Conservation (phyloP, 306 rosid species). For the Casuarina cunninghamiana region DNA sequence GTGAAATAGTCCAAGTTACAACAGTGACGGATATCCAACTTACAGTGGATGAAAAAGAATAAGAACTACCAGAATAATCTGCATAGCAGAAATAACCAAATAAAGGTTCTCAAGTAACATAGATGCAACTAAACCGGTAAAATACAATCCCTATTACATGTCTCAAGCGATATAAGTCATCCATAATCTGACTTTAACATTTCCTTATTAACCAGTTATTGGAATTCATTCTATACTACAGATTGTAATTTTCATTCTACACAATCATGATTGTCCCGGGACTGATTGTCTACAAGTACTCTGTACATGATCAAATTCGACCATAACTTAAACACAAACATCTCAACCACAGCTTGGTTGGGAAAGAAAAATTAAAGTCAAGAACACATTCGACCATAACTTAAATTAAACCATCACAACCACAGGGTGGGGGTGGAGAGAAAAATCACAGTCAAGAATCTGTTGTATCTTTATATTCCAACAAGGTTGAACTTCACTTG, state of each 20-base stretch:
- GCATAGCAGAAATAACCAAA: background rate
- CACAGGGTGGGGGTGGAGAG: no score
- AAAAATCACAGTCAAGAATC: no score
- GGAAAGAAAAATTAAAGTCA: no score
- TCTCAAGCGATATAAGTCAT: background rate
- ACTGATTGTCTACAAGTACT: background rate
- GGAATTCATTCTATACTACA: background rate
- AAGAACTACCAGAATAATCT: background rate
- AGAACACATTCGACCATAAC: no score
- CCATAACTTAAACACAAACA: no score
- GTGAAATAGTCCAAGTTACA: conserved; percentile 11
- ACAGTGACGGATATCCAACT: conserved; percentile 14
- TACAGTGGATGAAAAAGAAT: conserved; percentile 14
- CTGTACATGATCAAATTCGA: no score
- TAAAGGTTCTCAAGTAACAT: background rate
- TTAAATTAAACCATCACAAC: no score
- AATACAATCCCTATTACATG: conserved; percentile 8
- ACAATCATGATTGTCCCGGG: background rate
- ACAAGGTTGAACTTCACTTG: no score
- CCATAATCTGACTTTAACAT: background rate
- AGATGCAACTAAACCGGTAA: background rate
- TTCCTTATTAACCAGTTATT: background rate
- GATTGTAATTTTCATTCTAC: background rate
- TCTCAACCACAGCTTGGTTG: no score
- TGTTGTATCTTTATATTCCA: no score